Percentiles rank a stretch among this genome's conserved stretches.
Evolutionary conservation across 257 asterid genomes (phyloP).

Genomic region (Solanum lignicaule): DNA sequence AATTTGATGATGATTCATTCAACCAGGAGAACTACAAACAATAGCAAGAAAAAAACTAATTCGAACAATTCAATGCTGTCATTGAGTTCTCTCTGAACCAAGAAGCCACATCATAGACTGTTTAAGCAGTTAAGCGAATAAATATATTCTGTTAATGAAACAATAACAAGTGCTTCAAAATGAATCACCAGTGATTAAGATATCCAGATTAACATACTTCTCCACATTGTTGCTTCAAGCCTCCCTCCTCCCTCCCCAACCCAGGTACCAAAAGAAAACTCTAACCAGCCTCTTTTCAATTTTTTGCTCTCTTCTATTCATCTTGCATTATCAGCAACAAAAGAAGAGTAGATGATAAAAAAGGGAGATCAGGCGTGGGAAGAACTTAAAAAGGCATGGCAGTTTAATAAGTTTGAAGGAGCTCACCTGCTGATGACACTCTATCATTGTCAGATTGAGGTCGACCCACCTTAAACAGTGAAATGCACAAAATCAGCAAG

Average conservation of each 20-base stretch:
- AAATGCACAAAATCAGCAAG: not conserved
- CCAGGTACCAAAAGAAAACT: not conserved
- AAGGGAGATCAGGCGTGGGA: not conserved
- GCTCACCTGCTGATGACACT: not conserved
- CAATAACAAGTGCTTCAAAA: not conserved
- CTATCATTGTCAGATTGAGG: not conserved
- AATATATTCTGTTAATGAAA: not conserved
- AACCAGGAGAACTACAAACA: not conserved
- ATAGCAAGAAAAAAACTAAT: not conserved
- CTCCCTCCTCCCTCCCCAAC: not conserved
- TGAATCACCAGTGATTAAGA: not conserved
- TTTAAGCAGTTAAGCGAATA: not conserved
- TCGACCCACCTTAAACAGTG: not conserved
- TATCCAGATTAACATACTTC: not conserved
- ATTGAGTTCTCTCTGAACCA: not conserved
- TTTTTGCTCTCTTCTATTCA: not conserved
- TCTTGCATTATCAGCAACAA: constrained; percentile 1
- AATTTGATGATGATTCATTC: not conserved
- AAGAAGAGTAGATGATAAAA: not conserved
- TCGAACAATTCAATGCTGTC: not conserved
- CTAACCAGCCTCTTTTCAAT: not conserved
- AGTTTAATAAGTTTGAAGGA: not conserved
- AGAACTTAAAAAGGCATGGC: not conserved
- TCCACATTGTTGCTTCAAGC: not conserved
- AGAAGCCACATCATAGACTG: not conserved